Conservation (phyloP, 306 rosid species). For the Acacia confusa region DNA sequence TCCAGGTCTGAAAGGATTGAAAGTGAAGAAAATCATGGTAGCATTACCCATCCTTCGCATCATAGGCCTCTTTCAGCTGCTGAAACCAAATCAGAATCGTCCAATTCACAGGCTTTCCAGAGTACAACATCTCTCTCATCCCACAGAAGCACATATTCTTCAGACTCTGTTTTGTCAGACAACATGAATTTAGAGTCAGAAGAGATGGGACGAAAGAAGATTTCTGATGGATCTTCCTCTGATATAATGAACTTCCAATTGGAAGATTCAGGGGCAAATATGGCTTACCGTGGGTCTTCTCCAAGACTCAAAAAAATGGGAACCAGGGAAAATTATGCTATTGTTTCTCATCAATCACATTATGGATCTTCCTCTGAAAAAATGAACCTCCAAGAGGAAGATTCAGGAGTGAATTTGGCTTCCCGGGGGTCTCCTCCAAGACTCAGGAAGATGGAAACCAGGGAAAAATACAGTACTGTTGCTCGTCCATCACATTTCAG, state of each 20-base stretch:
- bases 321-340: conserved; percentile 41
- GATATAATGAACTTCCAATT: conserved; percentile 26
- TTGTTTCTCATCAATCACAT: conserved; percentile 43
- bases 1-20: conserved; percentile 47
- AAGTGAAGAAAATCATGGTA: conserved; percentile 40
- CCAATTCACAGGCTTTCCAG: conserved; percentile 40
- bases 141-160: conserved; percentile 51
- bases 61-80: conserved; percentile 71
- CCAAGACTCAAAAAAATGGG: conserved; percentile 43
- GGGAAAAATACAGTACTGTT: conserved; percentile 42
- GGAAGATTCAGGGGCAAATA: conserved; percentile 33
- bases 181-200: conserved; percentile 15
- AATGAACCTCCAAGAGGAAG: conserved; percentile 28
- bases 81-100: conserved; percentile 69
- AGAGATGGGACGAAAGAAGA: conserved; percentile 29
- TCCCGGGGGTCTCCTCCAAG: conserved; percentile 26
- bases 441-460: conserved; percentile 42
- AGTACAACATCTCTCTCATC: conserved; percentile 57
- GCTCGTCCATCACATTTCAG: conserved; percentile 56
- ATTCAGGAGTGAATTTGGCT: conserved; percentile 29
- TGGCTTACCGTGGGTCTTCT: conserved; percentile 22
- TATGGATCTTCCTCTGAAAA: conserved; percentile 26
- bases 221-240: conserved; percentile 27
- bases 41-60: conserved; percentile 39
- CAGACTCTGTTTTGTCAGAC: conserved; percentile 30